These are phyloP conservation scores for Barbarea vulgaris DNA, from an alignment of 345 rosid species.

Conservation along the genomic window DNA sequence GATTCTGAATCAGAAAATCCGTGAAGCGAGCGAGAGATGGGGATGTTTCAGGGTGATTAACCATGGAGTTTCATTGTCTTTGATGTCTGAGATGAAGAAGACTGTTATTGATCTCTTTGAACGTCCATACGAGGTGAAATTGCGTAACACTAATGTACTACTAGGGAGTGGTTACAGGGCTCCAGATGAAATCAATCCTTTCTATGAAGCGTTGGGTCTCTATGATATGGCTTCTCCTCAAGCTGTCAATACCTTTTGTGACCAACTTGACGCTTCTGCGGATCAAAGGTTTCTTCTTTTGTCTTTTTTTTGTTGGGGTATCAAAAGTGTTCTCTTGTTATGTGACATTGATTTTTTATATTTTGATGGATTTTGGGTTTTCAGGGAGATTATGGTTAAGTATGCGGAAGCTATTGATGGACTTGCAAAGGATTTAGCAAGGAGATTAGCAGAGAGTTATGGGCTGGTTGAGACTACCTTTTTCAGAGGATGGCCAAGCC, in stretches of 20 bases:
- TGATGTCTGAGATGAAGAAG: slow-evolving; percentile 67
- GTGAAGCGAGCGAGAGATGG: slow-evolving; percentile 66
- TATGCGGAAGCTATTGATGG: too few relatives aligned
- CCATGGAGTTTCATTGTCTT: slow-evolving; percentile 52
- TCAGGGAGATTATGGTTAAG: too few relatives aligned
- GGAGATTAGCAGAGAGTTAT: too few relatives aligned
- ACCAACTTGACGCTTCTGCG: slow-evolving; percentile 65
- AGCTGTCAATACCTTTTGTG: slow-evolving; percentile 64
- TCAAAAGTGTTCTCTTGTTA: too few relatives aligned
- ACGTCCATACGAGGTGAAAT: slow-evolving; percentile 66
- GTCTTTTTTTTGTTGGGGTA: too few relatives aligned
- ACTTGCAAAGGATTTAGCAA: too few relatives aligned
- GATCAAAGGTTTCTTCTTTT: slow-evolving; percentile 56
- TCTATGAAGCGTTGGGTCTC: slow-evolving; percentile 81
- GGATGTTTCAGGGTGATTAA: slow-evolving; percentile 82
- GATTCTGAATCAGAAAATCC: slow-evolving; percentile 45
- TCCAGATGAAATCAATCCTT: slow-evolving; percentile 60
- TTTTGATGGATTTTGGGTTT: too few relatives aligned
- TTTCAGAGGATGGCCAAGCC: too few relatives aligned
- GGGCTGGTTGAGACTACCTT: too few relatives aligned
- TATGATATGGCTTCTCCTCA: slow-evolving; percentile 64
- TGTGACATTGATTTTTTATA: too few relatives aligned
- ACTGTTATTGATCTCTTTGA: slow-evolving; percentile 66
- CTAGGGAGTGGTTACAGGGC: slow-evolving; percentile 79
- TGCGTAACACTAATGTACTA: slow-evolving; percentile 57